phyloP scores from a whole-genome alignment of 2,329 filamentous ascomycete species.

The Colletotrichum sojae region DNA sequence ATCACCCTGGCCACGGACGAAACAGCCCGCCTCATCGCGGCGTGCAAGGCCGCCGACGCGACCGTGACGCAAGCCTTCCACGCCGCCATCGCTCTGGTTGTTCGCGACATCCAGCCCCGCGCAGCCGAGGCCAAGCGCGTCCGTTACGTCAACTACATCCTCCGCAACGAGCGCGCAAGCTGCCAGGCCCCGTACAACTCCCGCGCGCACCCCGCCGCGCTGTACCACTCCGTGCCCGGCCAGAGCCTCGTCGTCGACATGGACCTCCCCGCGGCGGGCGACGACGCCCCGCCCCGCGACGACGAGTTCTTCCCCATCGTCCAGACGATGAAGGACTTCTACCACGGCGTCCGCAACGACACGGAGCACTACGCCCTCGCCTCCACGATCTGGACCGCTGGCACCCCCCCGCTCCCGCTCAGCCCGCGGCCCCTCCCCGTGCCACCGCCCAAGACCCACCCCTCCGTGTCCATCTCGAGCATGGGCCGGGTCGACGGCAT shows the following conservation, averaged over 20 bases:
- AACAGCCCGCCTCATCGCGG: conserved; percentile 41
- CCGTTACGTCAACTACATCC: conserved; percentile 49
- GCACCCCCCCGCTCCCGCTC: conserved; percentile 37
- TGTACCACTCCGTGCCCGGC: conserved; percentile 51
- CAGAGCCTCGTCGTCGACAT: conserved; percentile 47
- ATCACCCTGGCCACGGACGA: conserved; percentile 40
- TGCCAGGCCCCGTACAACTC: conserved; percentile 46
- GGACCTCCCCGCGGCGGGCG: conserved; percentile 28
- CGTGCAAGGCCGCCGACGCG: conserved; percentile 41
- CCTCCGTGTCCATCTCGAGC: conserved; percentile 51
- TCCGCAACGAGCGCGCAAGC: conserved; percentile 49
- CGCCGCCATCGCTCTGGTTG: conserved; percentile 48
- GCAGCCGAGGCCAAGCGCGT: conserved; percentile 20
- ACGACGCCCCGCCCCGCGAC: neutral
- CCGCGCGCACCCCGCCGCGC: conserved; percentile 44
- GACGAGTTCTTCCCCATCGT: conserved; percentile 46
- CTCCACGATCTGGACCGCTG: conserved; percentile 43
- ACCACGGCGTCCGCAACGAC: conserved; percentile 49
- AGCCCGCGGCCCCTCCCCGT: conserved; percentile 40
- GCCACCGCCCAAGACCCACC: conserved; percentile 45
- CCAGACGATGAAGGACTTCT: conserved; percentile 46
- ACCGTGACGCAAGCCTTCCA: conserved; percentile 53
- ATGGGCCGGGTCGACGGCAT: conserved; percentile 54
- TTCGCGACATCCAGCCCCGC: conserved; percentile 46
- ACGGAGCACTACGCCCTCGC: conserved; percentile 47